Conservation (phyloP, 331 rosid genomes). For the Stylosanthes scabra region DNA sequence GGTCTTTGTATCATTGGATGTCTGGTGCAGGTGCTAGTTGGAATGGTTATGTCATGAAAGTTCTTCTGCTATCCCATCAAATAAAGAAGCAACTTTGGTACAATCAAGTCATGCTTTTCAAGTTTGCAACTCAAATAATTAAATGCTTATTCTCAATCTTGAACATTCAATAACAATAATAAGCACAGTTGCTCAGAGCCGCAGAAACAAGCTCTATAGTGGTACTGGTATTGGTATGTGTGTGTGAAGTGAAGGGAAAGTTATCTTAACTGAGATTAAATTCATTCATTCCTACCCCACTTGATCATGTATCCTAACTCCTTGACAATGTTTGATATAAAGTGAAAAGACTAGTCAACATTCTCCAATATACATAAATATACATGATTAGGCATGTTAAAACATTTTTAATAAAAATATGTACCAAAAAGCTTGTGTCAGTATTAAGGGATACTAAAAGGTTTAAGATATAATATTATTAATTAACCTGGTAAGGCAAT, state of each 20-base stretch:
- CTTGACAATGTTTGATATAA: constrained; percentile 29
- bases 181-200: constrained; percentile 48
- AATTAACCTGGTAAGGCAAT: constrained; percentile 96
- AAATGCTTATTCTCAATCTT: constrained; percentile 45
- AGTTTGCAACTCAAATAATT: constrained; percentile 40
- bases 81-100: constrained; percentile 44
- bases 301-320: constrained; percentile 14
- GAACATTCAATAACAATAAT: constrained; percentile 39
- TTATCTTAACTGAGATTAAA: constrained; percentile 17
- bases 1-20: constrained; percentile 38
- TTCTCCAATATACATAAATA: constrained; percentile 33
- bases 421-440: constrained; percentile 23
- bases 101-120: constrained; percentile 37
- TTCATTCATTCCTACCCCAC: constrained; percentile 29
- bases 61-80: constrained; percentile 38
- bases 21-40: constrained; percentile 62
- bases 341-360: constrained; percentile 45
- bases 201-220: constrained; percentile 55
- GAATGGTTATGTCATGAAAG: constrained; percentile 50
- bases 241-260: constrained; percentile 17
- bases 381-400: constrained; percentile 39
- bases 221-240: constrained; percentile 62
- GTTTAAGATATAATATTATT: constrained; percentile 4
- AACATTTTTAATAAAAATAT: constrained; percentile 40
- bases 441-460: constrained; percentile 3